Base-by-base conservation (phyloP, 139 green algal species). In the Chlamydomonas applanata region DNA sequence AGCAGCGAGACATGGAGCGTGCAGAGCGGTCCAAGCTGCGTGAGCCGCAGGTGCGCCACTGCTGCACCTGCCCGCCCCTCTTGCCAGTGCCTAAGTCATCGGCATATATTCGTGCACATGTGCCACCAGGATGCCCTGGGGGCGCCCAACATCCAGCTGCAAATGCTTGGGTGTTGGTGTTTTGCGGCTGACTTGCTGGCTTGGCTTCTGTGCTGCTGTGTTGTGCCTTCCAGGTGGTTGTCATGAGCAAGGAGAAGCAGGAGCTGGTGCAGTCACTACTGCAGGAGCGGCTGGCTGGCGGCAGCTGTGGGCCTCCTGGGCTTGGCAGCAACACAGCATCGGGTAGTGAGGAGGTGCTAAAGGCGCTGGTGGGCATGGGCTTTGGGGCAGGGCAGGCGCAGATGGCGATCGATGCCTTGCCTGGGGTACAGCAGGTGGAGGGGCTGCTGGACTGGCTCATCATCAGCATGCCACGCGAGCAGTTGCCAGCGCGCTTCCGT, bases 391-490 rank as follows among this genome's bases (percentile, higher is more conserved):
- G 17, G 2, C 64, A 71, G 36, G 64, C 53, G 3, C 36, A 57
- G 36, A 59, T 71, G 64, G 36, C 64, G 3, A 34, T 60, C 27
- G 36, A 59, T 17, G 71, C 32, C 9, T 11, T 49, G 35, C 27
- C 22, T 4, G 40, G 59, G 9, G 40, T 49, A 7, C 40, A 46
- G 32, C 1, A 27, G 90, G 40, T 49, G 36, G 71, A 83, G 33
- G 67, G 69, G 3, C 76, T 83, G 30, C 75, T 95, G 45, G 92
- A 95, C 72, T 97, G 90, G 90, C 86, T 95, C 54, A 27, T 19
- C 24, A 40, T 25, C 19, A 57, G 65, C 36, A 35, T 72, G 4
- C 36, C 4, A 11, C 9, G 25, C 5, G 20, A 54, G 63, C 63
- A 53, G 33, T 33, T 71, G 33, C 19, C 14, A 44, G 60, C 60